phyloP scores from a whole-genome alignment of 2,329 filamentous ascomycete genomes.

The Dothideomycetes sp. region DNA sequence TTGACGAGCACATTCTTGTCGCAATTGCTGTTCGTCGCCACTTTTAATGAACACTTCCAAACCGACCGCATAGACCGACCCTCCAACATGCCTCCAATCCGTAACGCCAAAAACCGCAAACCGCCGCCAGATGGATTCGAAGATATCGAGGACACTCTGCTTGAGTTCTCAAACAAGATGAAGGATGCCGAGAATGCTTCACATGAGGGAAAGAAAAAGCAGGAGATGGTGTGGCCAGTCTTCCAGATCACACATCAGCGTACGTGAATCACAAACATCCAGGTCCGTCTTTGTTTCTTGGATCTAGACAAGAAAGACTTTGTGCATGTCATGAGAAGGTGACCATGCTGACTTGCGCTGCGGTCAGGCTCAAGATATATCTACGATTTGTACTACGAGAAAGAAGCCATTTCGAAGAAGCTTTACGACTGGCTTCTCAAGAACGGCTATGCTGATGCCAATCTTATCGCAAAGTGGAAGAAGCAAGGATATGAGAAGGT shows the following conservation, averaged over 20 bases:
- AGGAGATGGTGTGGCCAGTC: slow-evolving; percentile 92
- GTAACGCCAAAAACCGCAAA: slow-evolving; percentile 67
- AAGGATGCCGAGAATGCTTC: slow-evolving; percentile 90
- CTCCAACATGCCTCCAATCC: slow-evolving; percentile 61
- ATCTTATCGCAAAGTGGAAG: slow-evolving; percentile 99
- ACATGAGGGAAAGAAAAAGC: slow-evolving; percentile 68
- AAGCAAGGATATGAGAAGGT: slow-evolving; percentile 98
- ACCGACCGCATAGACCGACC: neutral
- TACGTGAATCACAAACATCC: slow-evolving; percentile 30
- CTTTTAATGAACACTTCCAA: neutral
- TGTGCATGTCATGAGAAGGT: slow-evolving; percentile 1
- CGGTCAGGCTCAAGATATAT: slow-evolving; percentile 65
- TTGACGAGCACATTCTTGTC: neutral
- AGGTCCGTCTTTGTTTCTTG: slow-evolving; percentile 16
- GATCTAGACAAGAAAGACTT: neutral
- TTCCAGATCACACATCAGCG: slow-evolving; percentile 96
- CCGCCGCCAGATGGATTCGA: slow-evolving; percentile 77
- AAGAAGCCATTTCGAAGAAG: slow-evolving; percentile 85
- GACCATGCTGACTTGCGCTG: slow-evolving; percentile 17
- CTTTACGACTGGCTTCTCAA: slow-evolving; percentile 96
- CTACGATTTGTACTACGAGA: slow-evolving; percentile 96
- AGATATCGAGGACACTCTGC: slow-evolving; percentile 77
- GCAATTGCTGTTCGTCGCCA: neutral
- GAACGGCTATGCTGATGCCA: slow-evolving; percentile 90
- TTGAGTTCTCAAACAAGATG: slow-evolving; percentile 85